Evolutionary conservation across 768 basidiomycete genomes (phyloP).

Genomic region (Tylopilus felleus): DNA sequence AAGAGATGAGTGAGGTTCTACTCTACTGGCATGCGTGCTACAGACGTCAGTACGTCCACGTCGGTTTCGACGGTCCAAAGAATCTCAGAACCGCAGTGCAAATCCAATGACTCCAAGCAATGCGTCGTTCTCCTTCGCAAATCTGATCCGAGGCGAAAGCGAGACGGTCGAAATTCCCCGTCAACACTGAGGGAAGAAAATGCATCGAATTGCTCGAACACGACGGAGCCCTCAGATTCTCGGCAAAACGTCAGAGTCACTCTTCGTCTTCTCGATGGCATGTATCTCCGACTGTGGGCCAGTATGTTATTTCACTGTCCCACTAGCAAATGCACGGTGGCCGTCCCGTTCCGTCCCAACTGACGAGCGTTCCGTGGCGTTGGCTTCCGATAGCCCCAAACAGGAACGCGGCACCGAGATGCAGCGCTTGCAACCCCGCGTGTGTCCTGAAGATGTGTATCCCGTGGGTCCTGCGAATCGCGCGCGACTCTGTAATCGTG

Average conservation of each 20-base stretch:
- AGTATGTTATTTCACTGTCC: background rate
- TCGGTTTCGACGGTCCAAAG: constrained; percentile 4
- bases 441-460: background rate
- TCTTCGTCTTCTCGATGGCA: constrained; percentile 2
- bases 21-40: too few species aligned
- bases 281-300: background rate
- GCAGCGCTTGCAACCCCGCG: background rate
- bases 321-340: too few species aligned
- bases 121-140: constrained; percentile 2
- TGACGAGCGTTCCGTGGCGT: too few species aligned
- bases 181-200: too few species aligned
- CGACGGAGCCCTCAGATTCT: constrained; percentile 7
- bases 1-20: background rate
- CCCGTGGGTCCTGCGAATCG: constrained; percentile 2
- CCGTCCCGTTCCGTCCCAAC: background rate
- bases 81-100: constrained; percentile 8
- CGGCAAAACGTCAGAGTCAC: background rate
- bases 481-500: constrained; percentile 6
- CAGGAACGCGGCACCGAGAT: background rate
- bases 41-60: background rate
- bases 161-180: background rate
- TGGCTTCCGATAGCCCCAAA: background rate
- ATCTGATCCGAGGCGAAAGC: constrained; percentile 23
- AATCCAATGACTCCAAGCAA: constrained; percentile 9
- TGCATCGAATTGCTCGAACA: background rate